Conservation (phyloP, 73 alveolate genomes). For the Paramecium tetraurelia region DNA sequence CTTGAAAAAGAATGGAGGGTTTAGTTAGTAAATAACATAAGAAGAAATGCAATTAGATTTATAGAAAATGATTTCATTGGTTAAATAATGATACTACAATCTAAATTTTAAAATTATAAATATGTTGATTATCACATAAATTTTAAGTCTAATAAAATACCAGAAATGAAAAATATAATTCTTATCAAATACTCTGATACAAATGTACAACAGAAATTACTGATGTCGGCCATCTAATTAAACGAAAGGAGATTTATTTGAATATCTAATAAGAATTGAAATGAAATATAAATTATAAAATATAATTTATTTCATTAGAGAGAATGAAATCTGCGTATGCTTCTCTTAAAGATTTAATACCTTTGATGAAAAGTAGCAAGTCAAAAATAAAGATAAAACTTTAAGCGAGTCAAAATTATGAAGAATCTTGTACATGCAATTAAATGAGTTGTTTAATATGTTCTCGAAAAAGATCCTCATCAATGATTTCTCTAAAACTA, state of each 20-base stretch:
- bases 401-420: neutral
- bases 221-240: neutral
- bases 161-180: no score
- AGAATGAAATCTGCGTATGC: neutral
- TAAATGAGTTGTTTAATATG: conserved; percentile 11
- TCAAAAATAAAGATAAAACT: neutral
- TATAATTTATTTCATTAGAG: neutral
- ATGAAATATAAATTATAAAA: neutral
- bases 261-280: neutral
- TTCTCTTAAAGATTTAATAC: neutral
- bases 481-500: neutral
- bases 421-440: neutral
- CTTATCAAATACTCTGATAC: neutral
- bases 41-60: conserved; percentile 13
- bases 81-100: conserved; percentile 25
- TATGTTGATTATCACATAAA: neutral
- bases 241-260: neutral
- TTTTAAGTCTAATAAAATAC: neutral
- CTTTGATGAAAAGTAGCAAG: neutral
- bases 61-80: conserved; percentile 15
- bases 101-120: neutral
- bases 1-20: conserved; percentile 43
- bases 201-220: neutral
- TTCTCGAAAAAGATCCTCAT: conserved; percentile 1
- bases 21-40: conserved; percentile 11